These are phyloP conservation scores for Penicillium canariense DNA, from an alignment of 495 filamentous ascomycete genomes.

Conservation along the genomic window DNA sequence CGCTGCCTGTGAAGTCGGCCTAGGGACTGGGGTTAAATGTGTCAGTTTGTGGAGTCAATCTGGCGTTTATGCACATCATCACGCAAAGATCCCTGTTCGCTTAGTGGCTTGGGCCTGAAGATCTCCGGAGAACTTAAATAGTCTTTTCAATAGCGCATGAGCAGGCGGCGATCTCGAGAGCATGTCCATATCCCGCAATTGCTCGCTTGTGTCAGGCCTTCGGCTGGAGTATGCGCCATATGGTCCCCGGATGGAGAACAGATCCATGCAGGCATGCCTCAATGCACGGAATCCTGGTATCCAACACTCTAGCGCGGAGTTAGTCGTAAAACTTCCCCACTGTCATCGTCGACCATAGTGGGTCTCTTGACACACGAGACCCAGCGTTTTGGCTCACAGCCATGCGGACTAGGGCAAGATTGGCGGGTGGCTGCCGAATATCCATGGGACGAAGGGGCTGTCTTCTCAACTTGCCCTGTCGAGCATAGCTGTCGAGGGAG, in stretches of 20 bases:
- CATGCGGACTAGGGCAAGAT: not conserved
- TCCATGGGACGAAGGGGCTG: constrained; percentile 1
- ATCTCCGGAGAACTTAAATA: constrained; percentile 16
- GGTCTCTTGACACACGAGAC: not conserved
- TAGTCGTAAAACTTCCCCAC: constrained; percentile 13
- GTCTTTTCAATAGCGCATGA: constrained; percentile 22
- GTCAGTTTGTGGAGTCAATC: constrained; percentile 13
- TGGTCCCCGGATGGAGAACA: constrained; percentile 6
- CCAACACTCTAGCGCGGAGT: constrained; percentile 10
- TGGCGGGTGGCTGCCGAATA: not conserved
- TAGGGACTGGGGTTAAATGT: not conserved
- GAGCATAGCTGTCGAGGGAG: not conserved
- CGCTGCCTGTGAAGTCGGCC: constrained; percentile 1
- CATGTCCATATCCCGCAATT: not conserved
- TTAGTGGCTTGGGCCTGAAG: not conserved
- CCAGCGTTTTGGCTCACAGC: not conserved
- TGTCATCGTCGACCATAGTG: constrained; percentile 10
- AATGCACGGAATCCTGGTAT: constrained; percentile 11
- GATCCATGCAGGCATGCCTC: not conserved
- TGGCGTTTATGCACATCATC: constrained; percentile 12
- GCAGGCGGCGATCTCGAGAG: constrained; percentile 11
- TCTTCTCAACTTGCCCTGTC: constrained; percentile 10
- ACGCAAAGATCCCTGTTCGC: constrained; percentile 1
- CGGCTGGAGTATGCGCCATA: constrained; percentile 6
- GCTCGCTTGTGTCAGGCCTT: not conserved